A percentile compares a stretch with the other conserved stretches of the same genome.
Conservation (phyloP, 768 basidiomycete genomes). For the Neoboletus brunneissimus region DNA sequence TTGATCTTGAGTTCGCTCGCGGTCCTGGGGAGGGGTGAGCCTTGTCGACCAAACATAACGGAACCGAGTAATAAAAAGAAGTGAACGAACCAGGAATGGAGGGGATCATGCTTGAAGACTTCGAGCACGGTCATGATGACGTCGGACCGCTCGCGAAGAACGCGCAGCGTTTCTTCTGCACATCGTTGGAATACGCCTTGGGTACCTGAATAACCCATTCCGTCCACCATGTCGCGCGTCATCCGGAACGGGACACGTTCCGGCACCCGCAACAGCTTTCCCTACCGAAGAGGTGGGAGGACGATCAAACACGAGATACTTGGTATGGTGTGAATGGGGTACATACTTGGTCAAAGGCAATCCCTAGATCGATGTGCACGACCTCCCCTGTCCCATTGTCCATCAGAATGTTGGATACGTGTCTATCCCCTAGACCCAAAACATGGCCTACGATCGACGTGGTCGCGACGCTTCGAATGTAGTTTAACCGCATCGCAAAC, state of each 20-base stretch:
- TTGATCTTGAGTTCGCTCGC: slow-evolving; percentile 74
- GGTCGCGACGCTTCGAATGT: slow-evolving; percentile 89
- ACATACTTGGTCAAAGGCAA: slow-evolving; percentile 89
- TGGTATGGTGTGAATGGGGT: no score
- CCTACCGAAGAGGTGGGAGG: slow-evolving; percentile 43
- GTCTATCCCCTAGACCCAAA: slow-evolving; percentile 90
- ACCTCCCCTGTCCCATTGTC: slow-evolving; percentile 82
- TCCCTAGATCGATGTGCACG: slow-evolving; percentile 94
- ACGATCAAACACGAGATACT: not conserved
- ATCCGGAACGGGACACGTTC: slow-evolving; percentile 94
- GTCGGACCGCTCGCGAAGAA: slow-evolving; percentile 79
- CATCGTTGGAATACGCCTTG: slow-evolving; percentile 95
- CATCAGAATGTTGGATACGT: slow-evolving; percentile 87
- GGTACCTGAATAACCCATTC: slow-evolving; percentile 85
- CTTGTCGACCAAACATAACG: not conserved
- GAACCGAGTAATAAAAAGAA: not conserved
- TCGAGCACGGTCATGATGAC: slow-evolving; percentile 94
- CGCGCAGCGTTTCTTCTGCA: slow-evolving; percentile 90
- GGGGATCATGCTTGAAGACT: slow-evolving; percentile 94
- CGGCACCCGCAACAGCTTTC: slow-evolving; percentile 71
- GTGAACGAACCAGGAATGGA: slow-evolving; percentile 77
- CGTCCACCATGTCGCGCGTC: slow-evolving; percentile 92
- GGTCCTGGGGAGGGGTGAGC: slow-evolving; percentile 48
- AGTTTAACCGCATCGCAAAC: slow-evolving; percentile 88
- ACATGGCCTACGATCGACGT: slow-evolving; percentile 93